These are phyloP conservation scores for Neonectria faginata DNA, from an alignment of 2,329 filamentous ascomycete genomes.

Conservation along the genomic window DNA sequence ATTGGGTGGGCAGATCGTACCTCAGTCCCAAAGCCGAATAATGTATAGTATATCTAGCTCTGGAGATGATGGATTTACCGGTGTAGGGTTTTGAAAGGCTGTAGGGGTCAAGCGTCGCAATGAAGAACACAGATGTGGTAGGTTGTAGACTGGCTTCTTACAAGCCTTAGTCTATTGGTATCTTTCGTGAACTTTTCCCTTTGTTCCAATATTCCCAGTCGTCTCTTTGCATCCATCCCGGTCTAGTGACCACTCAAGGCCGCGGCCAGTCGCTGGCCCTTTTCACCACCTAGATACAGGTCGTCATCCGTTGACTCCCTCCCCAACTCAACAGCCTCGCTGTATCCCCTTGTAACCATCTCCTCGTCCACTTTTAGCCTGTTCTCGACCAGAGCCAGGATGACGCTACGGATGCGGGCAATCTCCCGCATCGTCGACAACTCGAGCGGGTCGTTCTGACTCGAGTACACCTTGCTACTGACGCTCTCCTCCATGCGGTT, in stretches of 20 bases:
- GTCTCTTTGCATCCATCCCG: constrained; percentile 5
- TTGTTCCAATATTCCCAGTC: constrained; percentile 11
- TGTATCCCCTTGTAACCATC: constrained; percentile 84
- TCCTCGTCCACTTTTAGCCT: constrained; percentile 91
- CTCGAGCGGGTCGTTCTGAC: constrained; percentile 89
- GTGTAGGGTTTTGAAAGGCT: not conserved
- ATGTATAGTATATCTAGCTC: constrained; percentile 18
- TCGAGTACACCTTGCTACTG: constrained; percentile 88
- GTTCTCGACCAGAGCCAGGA: constrained; percentile 84
- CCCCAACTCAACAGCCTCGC: constrained; percentile 81
- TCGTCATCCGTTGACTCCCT: constrained; percentile 70
- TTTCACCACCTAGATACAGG: constrained; percentile 70
- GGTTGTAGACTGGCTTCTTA: constrained; percentile 7
- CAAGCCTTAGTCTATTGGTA: constrained; percentile 34
- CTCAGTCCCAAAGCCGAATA: constrained; percentile 5
- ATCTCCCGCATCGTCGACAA: constrained; percentile 87
- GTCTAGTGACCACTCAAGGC: constrained; percentile 46
- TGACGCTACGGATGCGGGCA: constrained; percentile 82
- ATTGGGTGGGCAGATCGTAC: constrained; percentile 18
- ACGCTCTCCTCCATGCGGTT: constrained; percentile 90
- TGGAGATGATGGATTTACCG: not conserved
- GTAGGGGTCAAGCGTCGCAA: not conserved
- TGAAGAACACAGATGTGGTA: not conserved
- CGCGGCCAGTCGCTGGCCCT: constrained; percentile 63
- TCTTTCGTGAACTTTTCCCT: constrained; percentile 29